Evolutionary conservation across 2,329 filamentous ascomycete genomes (phyloP).

Genomic region (Cercospora berteroae): DNA sequence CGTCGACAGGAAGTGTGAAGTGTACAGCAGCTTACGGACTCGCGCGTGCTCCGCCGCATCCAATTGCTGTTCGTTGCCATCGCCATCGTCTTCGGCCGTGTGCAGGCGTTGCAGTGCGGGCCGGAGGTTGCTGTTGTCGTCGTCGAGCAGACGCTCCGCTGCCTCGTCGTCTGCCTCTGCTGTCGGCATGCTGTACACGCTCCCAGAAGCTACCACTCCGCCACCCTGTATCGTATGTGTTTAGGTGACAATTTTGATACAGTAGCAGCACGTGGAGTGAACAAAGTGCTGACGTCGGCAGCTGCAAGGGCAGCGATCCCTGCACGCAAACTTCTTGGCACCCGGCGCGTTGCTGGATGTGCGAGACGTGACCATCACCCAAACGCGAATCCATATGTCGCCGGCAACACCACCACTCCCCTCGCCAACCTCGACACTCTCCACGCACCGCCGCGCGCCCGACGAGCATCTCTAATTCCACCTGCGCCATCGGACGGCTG

Average conservation of each 20-base stretch:
- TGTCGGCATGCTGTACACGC: neutral
- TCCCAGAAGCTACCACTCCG: neutral
- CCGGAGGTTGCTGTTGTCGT: neutral
- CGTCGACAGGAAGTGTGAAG: constrained; percentile 49
- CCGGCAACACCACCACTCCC: neutral
- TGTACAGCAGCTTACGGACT: constrained; percentile 37
- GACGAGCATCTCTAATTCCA: neutral
- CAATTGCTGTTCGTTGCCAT: neutral
- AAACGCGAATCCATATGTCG: neutral
- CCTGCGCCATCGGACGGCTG: neutral
- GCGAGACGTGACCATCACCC: neutral
- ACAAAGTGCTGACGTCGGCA: neutral
- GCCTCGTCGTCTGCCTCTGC: neutral
- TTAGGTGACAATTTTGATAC: neutral
- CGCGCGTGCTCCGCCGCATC: neutral
- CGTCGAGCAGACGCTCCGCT: neutral
- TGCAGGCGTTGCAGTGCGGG: neutral
- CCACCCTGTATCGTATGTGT: neutral
- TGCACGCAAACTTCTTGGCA: neutral
- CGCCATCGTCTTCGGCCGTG: neutral
- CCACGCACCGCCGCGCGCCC: neutral
- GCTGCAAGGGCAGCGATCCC: neutral
- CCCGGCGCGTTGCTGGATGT: neutral
- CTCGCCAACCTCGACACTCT: neutral
- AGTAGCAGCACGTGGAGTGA: neutral